A percentile compares a stretch with the other conserved stretches of the same genome.
Conservation (phyloP, 495 filamentous ascomycete genomes). For the Lasiosphaeris hirsuta region DNA sequence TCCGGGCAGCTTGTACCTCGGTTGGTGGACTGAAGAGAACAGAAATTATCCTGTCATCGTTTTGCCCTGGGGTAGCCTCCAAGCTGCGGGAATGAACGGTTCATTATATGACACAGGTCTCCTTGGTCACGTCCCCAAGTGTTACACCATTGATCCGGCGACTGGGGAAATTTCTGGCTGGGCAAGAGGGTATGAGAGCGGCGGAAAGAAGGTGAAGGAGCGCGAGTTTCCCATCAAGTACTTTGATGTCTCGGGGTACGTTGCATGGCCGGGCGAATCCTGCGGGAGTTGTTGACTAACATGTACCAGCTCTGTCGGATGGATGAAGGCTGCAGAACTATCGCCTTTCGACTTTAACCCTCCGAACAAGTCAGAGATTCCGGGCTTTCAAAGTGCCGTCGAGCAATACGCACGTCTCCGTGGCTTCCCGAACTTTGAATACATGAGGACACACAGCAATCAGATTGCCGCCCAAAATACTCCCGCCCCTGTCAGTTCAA, state of each 20-base stretch:
- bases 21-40: slow-evolving; percentile 27
- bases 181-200: slow-evolving; percentile 39
- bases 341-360: slow-evolving; percentile 25
- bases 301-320: slow-evolving; percentile 23
- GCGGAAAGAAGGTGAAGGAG: slow-evolving; percentile 28
- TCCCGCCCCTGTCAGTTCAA: not conserved
- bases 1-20: slow-evolving; percentile 33
- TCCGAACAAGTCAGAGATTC: slow-evolving; percentile 13
- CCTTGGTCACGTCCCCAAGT: slow-evolving; percentile 31
- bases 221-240: slow-evolving; percentile 45
- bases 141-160: slow-evolving; percentile 29
- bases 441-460: not conserved
- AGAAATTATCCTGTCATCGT: slow-evolving; percentile 38
- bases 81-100: slow-evolving; percentile 28
- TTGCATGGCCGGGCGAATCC: not conserved
- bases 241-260: slow-evolving; percentile 32
- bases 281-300: slow-evolving; percentile 1
- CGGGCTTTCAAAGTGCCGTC: slow-evolving; percentile 14
- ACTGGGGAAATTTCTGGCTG: slow-evolving; percentile 33
- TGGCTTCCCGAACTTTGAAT: slow-evolving; percentile 5
- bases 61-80: slow-evolving; percentile 36
- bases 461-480: not conserved
- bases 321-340: slow-evolving; percentile 25
- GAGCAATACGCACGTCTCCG: slow-evolving; percentile 14
- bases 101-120: slow-evolving; percentile 34